These are phyloP conservation scores for Pinus tabuliformis DNA, from an alignment of 75 land plant species.

Conservation along the genomic window DNA sequence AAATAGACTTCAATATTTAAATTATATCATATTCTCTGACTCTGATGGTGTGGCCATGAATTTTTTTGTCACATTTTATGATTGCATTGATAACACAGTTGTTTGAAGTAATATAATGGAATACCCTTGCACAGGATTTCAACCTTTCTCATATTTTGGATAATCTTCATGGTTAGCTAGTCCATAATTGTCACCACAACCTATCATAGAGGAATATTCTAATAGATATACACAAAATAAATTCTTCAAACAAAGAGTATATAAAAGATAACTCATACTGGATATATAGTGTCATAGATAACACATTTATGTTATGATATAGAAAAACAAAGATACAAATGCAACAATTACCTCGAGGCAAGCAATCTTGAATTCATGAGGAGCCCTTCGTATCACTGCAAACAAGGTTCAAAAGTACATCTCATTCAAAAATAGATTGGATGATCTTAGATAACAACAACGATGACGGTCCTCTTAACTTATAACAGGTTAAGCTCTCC, in stretches of 20 bases:
- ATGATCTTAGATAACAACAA: no score
- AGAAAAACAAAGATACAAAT: not conserved
- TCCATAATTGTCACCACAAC: no score
- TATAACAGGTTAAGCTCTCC: no score
- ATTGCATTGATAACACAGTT: conserved; percentile 1
- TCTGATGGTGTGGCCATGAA: no score
- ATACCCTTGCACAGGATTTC: not conserved
- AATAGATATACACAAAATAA: not conserved
- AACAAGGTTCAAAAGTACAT: conserved; percentile 1
- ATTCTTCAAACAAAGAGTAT: not conserved
- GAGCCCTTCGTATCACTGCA: conserved; percentile 96
- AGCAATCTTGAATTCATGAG: conserved; percentile 98
- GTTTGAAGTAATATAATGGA: not conserved
- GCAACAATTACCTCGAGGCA: conserved; percentile 76
- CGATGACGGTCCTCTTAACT: no score
- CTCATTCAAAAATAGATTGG: not conserved
- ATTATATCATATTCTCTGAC: no score
- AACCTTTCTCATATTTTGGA: no score
- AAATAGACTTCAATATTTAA: no score
- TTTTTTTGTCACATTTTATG: not conserved
- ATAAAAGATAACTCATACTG: no score
- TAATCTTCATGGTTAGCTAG: no score
- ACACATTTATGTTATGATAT: not conserved
- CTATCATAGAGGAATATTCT: not conserved
- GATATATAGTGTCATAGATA: not conserved